phyloP scores from a whole-genome alignment of 2,329 filamentous ascomycete species.

The Aspergillus jensenii region DNA sequence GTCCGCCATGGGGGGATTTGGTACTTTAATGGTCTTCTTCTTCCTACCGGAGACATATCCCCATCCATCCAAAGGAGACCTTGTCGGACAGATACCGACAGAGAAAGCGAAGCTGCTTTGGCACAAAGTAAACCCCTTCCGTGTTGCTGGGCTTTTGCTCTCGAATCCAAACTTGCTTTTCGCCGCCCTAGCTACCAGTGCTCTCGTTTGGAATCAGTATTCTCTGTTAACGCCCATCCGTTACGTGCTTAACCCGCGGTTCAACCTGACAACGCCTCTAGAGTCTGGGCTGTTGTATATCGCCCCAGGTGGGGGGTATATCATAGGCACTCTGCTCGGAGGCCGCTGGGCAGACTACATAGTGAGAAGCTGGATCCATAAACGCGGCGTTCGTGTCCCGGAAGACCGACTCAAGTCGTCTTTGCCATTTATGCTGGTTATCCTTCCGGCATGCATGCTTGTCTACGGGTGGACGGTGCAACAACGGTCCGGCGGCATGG shows the following conservation, averaged over 20 bases:
- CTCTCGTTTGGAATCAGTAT: conserved; percentile 40
- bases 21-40: no score
- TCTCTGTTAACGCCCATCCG: conserved; percentile 67
- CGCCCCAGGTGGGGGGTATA: conserved; percentile 68
- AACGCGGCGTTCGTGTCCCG: conserved; percentile 60
- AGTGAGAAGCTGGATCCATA: conserved; percentile 64
- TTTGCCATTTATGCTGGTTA: conserved; percentile 55
- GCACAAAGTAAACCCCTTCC: no score
- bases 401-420: conserved; percentile 67
- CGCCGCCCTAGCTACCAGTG: no score
- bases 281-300: conserved; percentile 72
- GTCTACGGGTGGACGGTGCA: conserved; percentile 67
- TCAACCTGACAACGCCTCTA: conserved; percentile 64
- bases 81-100: no score
- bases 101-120: no score
- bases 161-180: no score
- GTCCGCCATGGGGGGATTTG: no score
- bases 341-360: conserved; percentile 68
- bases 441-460: conserved; percentile 64
- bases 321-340: conserved; percentile 68
- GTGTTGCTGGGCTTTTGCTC: no score
- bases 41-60: no score
- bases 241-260: conserved; percentile 72
- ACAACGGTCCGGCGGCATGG: conserved; percentile 54
- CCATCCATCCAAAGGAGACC: no score